Conservation (phyloP, 225 moss, liverwort and hornwort species). For the Ulota crispa region DNA sequence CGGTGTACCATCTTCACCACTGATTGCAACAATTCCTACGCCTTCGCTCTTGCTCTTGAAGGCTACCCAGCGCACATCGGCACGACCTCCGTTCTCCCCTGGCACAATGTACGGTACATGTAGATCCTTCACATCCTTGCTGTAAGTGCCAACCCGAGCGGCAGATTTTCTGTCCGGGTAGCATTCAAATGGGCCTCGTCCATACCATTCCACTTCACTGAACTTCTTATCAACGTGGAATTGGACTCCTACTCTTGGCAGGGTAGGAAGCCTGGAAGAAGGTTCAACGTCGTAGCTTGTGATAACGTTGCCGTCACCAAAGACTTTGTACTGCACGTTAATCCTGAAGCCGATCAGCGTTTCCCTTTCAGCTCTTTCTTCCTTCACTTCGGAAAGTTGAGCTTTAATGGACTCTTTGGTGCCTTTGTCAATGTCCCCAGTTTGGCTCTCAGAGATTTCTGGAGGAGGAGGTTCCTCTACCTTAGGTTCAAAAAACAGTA, state of each 20-base stretch:
- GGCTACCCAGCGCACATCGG: slow-evolving; percentile 88
- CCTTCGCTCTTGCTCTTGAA: slow-evolving; percentile 45
- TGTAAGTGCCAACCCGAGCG: slow-evolving; percentile 66
- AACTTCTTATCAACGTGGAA: slow-evolving; percentile 61
- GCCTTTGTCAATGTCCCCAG: slow-evolving; percentile 43
- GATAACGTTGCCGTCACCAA: slow-evolving; percentile 67
- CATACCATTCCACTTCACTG: slow-evolving; percentile 79
- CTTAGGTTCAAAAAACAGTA: slow-evolving; percentile 54
- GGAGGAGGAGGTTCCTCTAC: slow-evolving; percentile 45
- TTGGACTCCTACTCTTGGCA: slow-evolving; percentile 85
- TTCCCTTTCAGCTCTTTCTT: slow-evolving; percentile 26
- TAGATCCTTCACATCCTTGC: slow-evolving; percentile 60
- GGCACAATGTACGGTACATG: slow-evolving; percentile 94
- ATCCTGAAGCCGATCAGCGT: slow-evolving; percentile 52
- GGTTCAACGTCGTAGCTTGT: slow-evolving; percentile 62
- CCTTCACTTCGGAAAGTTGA: slow-evolving; percentile 29
- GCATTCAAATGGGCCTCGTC: slow-evolving; percentile 94
- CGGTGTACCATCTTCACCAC: slow-evolving; percentile 30
- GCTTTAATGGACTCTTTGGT: slow-evolving; percentile 26
- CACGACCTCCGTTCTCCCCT: slow-evolving; percentile 84
- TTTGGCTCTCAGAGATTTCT: slow-evolving; percentile 61
- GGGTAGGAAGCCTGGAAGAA: slow-evolving; percentile 44
- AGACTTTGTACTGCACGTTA: slow-evolving; percentile 66
- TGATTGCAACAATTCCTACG: slow-evolving; percentile 63
- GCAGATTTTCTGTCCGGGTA: slow-evolving; percentile 93